Percentiles rank a stretch among this genome's conserved stretches.
phyloP scores from a whole-genome alignment of 2,329 filamentous ascomycete species.

The Colletotrichum liriopes region DNA sequence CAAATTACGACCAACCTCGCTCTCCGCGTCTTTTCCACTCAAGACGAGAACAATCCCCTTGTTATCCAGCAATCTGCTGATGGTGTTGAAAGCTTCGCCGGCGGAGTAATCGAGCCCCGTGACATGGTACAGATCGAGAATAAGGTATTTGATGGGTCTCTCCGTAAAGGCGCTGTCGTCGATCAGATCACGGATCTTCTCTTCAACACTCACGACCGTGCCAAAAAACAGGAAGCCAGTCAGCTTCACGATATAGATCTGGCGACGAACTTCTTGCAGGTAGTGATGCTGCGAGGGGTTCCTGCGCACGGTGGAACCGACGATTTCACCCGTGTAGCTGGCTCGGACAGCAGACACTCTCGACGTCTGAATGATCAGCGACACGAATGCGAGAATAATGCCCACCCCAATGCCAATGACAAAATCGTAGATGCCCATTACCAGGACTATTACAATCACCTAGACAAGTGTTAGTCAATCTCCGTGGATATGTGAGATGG shows the following conservation, averaged over 20 bases:
- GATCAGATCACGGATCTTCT: conserved; percentile 85
- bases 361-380: conserved; percentile 92
- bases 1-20: conserved; percentile 83
- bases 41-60: conserved; percentile 87
- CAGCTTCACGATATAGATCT: conserved; percentile 93
- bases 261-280: conserved; percentile 85
- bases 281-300: conserved; percentile 93
- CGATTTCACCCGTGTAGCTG: conserved; percentile 90
- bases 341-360: conserved; percentile 90
- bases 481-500: not conserved
- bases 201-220: conserved; percentile 95
- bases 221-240: conserved; percentile 98
- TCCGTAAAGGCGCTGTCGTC: conserved; percentile 85
- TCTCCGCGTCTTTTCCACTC: conserved; percentile 84
- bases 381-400: conserved; percentile 91
- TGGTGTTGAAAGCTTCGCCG: conserved; percentile 93
- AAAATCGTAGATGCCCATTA: conserved; percentile 98
- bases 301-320: conserved; percentile 91
- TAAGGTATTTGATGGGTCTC: conserved; percentile 88
- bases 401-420: conserved; percentile 94
- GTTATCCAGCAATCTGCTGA: conserved; percentile 85
- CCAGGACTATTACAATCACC: conserved; percentile 89
- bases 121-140: conserved; percentile 91
- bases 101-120: conserved; percentile 96
- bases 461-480: conserved; percentile 52